These are phyloP conservation scores for Trametes cinnabarina DNA, from an alignment of 768 basidiomycete genomes.

Conservation along the genomic window DNA sequence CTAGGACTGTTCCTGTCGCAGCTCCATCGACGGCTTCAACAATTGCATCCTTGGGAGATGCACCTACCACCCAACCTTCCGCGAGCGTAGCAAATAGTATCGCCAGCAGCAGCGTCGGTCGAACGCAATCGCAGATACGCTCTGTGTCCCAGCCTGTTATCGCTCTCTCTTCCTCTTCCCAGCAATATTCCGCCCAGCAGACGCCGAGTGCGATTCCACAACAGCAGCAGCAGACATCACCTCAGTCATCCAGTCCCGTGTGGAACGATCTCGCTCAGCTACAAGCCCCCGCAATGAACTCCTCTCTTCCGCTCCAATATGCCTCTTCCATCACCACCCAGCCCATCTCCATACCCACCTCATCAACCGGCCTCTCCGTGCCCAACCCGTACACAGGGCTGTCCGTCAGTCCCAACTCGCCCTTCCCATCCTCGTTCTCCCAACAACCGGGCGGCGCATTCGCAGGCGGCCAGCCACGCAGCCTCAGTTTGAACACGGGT, in stretches of 20 bases:
- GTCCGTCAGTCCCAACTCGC: constrained; percentile 21
- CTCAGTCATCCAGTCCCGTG: constrained; percentile 9
- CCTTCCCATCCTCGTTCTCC: constrained; percentile 23
- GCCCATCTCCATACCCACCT: constrained; percentile 13
- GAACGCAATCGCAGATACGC: constrained; percentile 22
- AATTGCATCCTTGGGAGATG: not conserved
- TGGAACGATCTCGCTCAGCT: constrained; percentile 29
- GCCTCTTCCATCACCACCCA: constrained; percentile 15
- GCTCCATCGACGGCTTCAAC: constrained; percentile 10
- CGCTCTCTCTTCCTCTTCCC: not conserved
- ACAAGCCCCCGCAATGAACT: constrained; percentile 20
- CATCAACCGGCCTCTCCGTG: constrained; percentile 2
- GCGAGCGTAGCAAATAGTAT: not conserved
- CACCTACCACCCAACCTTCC: not conserved
- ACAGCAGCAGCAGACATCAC: constrained; percentile 2
- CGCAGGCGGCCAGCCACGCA: constrained; percentile 17
- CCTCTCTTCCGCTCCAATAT: constrained; percentile 28
- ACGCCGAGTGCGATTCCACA: not conserved
- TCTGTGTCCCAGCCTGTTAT: constrained; percentile 37
- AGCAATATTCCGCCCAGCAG: not conserved
- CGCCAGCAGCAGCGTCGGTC: not conserved
- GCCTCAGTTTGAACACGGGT: constrained; percentile 25
- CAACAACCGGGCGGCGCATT: constrained; percentile 14
- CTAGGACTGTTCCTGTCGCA: constrained; percentile 23
- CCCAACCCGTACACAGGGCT: constrained; percentile 22